Conservation (phyloP, 1,284 basidiomycete species). For the Tilletia caries region DNA sequence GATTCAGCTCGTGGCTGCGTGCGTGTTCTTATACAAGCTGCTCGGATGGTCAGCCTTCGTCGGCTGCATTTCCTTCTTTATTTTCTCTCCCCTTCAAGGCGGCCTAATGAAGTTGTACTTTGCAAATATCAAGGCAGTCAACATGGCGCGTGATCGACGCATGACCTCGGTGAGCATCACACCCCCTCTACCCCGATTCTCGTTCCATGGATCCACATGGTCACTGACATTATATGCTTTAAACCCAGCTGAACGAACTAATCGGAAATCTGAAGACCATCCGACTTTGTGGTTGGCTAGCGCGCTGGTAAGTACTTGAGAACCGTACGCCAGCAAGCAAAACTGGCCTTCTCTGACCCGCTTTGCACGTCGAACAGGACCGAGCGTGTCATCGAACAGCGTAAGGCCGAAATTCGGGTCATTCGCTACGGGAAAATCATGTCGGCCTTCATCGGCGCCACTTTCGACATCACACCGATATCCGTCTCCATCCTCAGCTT, state of each 20-base stretch:
- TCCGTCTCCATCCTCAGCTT: slow-evolving; percentile 11
- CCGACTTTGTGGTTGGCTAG: background rate
- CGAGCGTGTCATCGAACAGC: background rate
- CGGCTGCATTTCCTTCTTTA: slow-evolving; percentile 27
- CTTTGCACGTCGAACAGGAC: background rate
- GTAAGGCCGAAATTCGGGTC: background rate
- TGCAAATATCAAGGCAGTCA: slow-evolving; percentile 14
- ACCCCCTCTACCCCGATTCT: background rate
- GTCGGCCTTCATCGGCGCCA: slow-evolving; percentile 14
- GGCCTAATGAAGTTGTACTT: slow-evolving; percentile 10
- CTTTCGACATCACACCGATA: background rate
- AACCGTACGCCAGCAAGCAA: background rate
- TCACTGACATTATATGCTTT: background rate
- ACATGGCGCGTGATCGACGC: slow-evolving; percentile 28
- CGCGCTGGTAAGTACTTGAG: background rate
- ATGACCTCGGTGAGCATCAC: slow-evolving; percentile 17
- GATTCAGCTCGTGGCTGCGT: slow-evolving; percentile 30
- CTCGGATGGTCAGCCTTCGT: slow-evolving; percentile 41
- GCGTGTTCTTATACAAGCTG: slow-evolving; percentile 36
- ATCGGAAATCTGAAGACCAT: slow-evolving; percentile 18
- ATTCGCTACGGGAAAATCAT: slow-evolving; percentile 43
- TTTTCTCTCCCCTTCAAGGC: slow-evolving; percentile 28
- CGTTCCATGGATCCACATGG: no score
- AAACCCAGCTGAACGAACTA: slow-evolving; percentile 27
- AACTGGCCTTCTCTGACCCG: background rate